phyloP scores from a whole-genome alignment of 176 grass and related monocot species.

The Rhynchospora tenuis region DNA sequence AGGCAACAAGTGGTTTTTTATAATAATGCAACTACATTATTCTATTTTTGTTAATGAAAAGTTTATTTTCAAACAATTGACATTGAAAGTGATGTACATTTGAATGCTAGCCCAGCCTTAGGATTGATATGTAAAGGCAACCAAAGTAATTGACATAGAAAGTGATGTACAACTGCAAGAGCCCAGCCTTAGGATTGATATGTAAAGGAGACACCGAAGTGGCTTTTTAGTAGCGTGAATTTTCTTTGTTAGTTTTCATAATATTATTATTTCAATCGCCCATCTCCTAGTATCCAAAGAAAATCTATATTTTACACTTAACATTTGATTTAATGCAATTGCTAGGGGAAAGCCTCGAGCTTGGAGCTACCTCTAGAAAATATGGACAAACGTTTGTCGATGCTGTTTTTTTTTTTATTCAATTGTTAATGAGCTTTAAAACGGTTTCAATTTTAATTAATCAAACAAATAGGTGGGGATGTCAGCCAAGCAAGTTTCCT shows the following conservation, averaged over 20 bases:
- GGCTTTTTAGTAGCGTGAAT: background rate
- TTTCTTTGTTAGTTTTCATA: background rate
- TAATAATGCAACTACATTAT: background rate
- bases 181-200: too few relatives aligned
- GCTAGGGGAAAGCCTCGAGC: too few relatives aligned
- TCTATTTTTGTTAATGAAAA: background rate
- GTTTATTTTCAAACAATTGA: background rate
- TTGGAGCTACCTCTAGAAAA: background rate
- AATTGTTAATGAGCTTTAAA: background rate
- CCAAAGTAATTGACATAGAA: background rate
- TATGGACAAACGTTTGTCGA: background rate
- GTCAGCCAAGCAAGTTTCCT: constrained; percentile 74
- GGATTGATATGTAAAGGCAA: too few relatives aligned
- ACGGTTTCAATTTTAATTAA: background rate
- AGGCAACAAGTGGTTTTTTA: too few relatives aligned
- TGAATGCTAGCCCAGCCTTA: background rate
- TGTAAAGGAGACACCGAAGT: background rate
- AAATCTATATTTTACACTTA: background rate
- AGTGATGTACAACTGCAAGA: background rate
- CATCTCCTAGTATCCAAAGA: background rate
- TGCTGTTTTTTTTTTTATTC: background rate
- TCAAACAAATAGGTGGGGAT: constrained; percentile 60
- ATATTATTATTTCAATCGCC: background rate
- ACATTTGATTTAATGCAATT: too few relatives aligned
- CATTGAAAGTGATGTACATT: background rate